Base-by-base conservation (phyloP, 1,139 yeast species). In the Diutina neorugosa region DNA sequence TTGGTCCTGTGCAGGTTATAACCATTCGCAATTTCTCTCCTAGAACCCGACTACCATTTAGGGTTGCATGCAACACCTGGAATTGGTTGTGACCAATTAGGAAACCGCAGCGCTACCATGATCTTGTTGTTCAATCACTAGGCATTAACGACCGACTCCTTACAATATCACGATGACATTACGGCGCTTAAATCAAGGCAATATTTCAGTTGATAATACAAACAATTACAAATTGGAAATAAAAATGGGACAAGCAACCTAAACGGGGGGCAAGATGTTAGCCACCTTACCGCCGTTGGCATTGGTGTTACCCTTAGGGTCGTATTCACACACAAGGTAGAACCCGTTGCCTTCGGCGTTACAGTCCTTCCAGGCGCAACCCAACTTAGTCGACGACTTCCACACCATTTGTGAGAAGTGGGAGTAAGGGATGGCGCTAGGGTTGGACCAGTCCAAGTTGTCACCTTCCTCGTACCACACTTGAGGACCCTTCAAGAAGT, bases 321-420 rank as follows among this genome's bases (percentile, higher is more conserved):
- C 66, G 65, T 83, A 84, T 52, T 79, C 75, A 67, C 89, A 84
- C 41, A 82, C 74, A 54, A 82, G 70, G 65, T 81, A 83, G 53
- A 69, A 67, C 25, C 81, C 80, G 75, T 79, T 78, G 12, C 59
- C 58, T 51, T 50, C 23, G n/a, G 58, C 53, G 31, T 59, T 69
- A 67, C 67, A 69, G 27, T 67, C 61, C 56, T 73, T 74, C 65
- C 73, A 72, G 55, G 87, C 96, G 71, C 96, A 89, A 44, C 96
- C 96, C 20, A 89, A 67, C 65, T 79, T 67, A 44, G 82, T 75
- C 55, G 90, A 71, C 40, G 71, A 68, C 67, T 82, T 82, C 96
- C 96, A 89, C 53, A 89, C 84, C 58, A 89, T 77, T 69, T 86
- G 95, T 48, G 96, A 87, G 74, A 88, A 89, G 70, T 89, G 96